Percentiles rank a stretch among this genome's conserved stretches.
Evolutionary conservation across 352 stramenopile species (phyloP).

Genomic region (Globisporangium perplexum): DNA sequence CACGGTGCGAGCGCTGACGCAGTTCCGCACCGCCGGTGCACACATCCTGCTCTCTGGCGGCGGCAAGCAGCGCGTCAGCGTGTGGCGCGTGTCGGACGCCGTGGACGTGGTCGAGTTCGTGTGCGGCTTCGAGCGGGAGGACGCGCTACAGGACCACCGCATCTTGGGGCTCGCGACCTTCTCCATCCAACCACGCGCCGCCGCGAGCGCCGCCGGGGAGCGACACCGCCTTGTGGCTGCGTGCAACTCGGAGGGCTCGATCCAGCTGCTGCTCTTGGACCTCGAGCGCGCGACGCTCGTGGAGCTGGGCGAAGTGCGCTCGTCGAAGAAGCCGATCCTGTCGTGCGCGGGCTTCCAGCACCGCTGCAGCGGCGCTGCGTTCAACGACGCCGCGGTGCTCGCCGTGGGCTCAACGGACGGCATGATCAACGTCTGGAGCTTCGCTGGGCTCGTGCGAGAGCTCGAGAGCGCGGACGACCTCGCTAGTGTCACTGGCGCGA

Average conservation of each 20-base stretch:
- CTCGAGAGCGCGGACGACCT: slow-evolving; percentile 6
- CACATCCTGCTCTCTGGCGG: slow-evolving; percentile 67
- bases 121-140: slow-evolving; percentile 47
- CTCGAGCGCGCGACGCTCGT: slow-evolving; percentile 18
- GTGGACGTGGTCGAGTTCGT: slow-evolving; percentile 46
- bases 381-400: slow-evolving; percentile 26
- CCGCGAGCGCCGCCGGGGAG: slow-evolving; percentile 5
- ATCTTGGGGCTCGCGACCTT: slow-evolving; percentile 74
- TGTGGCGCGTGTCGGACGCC: slow-evolving; percentile 45
- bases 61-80: slow-evolving; percentile 78
- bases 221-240: slow-evolving; percentile 49
- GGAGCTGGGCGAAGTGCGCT: slow-evolving; percentile 48
- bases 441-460: slow-evolving; percentile 25
- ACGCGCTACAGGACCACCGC: slow-evolving; percentile 72
- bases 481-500: neutral
- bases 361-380: neutral
- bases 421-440: slow-evolving; percentile 69
- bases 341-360: slow-evolving; percentile 49
- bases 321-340: slow-evolving; percentile 78
- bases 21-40: slow-evolving; percentile 27
- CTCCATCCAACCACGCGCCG: slow-evolving; percentile 12
- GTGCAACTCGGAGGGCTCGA: slow-evolving; percentile 72
- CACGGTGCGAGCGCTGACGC: slow-evolving; percentile 60
- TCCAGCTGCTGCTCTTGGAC: slow-evolving; percentile 61
- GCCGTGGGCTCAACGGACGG: slow-evolving; percentile 81